Evolutionary conservation across 2,329 filamentous ascomycete species (phyloP).

Genomic region (Herpotrichia juniperi): DNA sequence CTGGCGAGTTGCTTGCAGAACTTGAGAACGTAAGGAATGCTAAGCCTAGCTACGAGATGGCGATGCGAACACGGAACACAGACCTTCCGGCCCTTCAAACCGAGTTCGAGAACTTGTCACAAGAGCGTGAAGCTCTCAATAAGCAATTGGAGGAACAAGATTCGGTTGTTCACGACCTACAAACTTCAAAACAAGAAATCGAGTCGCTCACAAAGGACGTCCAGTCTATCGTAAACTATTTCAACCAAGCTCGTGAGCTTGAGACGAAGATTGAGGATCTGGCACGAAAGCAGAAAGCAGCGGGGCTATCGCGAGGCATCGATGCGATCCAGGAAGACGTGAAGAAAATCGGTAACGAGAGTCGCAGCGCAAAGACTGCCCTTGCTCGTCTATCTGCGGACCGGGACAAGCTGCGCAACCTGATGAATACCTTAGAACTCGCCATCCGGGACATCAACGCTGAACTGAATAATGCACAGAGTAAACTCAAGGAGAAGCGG

Average conservation of each 20-base stretch:
- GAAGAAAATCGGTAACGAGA: conserved; percentile 69
- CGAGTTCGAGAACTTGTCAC: conserved; percentile 62
- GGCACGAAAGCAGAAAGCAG: conserved; percentile 74
- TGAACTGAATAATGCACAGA: conserved; percentile 71
- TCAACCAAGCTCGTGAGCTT: conserved; percentile 73
- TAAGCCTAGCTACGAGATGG: conserved; percentile 72
- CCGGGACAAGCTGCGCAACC: conserved; percentile 72
- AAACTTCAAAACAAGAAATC: conserved; percentile 72
- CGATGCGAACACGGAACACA: conserved; percentile 67
- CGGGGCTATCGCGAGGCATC: conserved; percentile 69
- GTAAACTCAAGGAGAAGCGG: conserved; percentile 82
- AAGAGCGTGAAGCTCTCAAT: conserved; percentile 46
- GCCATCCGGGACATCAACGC: conserved; percentile 77
- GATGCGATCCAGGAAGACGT: conserved; percentile 85
- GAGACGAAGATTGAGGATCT: conserved; percentile 77
- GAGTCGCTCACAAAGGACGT: conserved; percentile 80
- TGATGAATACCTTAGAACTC: conserved; percentile 74
- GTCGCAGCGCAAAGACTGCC: conserved; percentile 66
- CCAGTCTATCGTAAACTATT: conserved; percentile 73
- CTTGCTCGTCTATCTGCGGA: conserved; percentile 72
- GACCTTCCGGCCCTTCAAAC: conserved; percentile 74
- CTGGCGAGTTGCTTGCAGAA: conserved; percentile 65
- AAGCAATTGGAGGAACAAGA: conserved; percentile 67
- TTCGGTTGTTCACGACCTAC: conserved; percentile 64
- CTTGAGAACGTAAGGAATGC: conserved; percentile 64